These are phyloP conservation scores for Mycosphaerella sp. DNA, from an alignment of 2,329 filamentous ascomycete species.

Conservation along the genomic window DNA sequence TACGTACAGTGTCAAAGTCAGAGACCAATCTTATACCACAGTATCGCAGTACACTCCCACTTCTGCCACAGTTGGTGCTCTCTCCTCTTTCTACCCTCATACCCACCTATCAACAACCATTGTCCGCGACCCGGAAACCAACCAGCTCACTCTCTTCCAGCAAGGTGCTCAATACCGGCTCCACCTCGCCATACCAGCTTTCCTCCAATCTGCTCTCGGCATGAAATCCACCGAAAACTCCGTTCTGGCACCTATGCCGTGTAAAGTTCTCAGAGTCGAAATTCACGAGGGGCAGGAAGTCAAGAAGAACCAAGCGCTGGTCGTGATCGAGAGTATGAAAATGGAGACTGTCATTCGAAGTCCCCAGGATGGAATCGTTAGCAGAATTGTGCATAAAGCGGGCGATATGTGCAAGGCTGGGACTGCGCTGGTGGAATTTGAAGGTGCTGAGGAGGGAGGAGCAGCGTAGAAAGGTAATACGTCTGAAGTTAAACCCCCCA, in stretches of 20 bases:
- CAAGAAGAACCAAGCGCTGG: conserved; percentile 76
- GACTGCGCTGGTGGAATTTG: conserved; percentile 43
- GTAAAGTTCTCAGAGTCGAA: conserved; percentile 88
- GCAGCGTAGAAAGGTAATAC: no score
- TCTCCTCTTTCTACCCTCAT: conserved; percentile 74
- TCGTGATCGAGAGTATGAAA: conserved; percentile 59
- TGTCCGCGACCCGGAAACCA: conserved; percentile 54
- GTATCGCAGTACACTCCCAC: conserved; percentile 44
- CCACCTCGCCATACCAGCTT: conserved; percentile 56
- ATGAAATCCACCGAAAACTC: conserved; percentile 74
- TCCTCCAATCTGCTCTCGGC: conserved; percentile 83
- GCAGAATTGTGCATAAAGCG: conserved; percentile 44
- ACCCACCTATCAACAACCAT: conserved; percentile 75
- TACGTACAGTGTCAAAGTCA: conserved; percentile 48
- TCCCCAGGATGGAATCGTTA: conserved; percentile 45
- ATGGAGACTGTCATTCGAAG: conserved; percentile 52
- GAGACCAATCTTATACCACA: conserved; percentile 24
- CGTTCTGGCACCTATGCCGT: conserved; percentile 92
- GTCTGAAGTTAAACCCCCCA: no score
- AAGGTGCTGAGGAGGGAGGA: conserved; percentile 19
- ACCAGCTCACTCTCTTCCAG: conserved; percentile 67
- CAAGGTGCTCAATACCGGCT: conserved; percentile 55
- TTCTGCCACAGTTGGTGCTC: conserved; percentile 36
- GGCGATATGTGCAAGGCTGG: conserved; percentile 45
- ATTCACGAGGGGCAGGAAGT: conserved; percentile 76